These are phyloP conservation scores for Plenodomus lindquistii DNA, from an alignment of 2,329 filamentous ascomycete genomes.

Conservation along the genomic window DNA sequence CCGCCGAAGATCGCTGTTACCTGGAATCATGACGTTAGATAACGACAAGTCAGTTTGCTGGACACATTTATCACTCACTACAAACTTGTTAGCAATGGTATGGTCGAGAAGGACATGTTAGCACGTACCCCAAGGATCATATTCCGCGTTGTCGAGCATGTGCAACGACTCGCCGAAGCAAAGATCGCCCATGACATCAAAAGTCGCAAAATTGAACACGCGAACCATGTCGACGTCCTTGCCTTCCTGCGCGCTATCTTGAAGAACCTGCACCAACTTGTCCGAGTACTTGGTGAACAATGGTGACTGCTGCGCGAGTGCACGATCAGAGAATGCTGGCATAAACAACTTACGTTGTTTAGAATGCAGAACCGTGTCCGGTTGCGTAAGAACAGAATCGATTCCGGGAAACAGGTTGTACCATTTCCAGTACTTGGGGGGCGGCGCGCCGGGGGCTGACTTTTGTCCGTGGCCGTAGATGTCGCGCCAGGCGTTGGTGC, in stretches of 20 bases:
- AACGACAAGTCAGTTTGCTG: no score
- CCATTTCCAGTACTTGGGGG: slow-evolving; percentile 4
- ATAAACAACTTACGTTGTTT: slow-evolving; percentile 14
- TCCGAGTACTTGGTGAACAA: slow-evolving; percentile 44
- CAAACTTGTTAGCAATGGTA: not conserved
- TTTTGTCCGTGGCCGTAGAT: slow-evolving; percentile 23
- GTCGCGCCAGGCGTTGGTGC: slow-evolving; percentile 17
- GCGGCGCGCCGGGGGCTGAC: slow-evolving; percentile 3
- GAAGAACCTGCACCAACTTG: slow-evolving; percentile 40
- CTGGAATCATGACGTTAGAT: no score
- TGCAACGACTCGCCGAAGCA: slow-evolving; percentile 34
- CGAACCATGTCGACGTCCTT: slow-evolving; percentile 26
- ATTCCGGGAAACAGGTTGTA: not conserved
- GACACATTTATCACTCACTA: no score
- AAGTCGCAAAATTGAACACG: slow-evolving; percentile 30
- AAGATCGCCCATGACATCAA: slow-evolving; percentile 39
- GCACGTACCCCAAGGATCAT: slow-evolving; percentile 30
- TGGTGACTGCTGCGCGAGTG: slow-evolving; percentile 39
- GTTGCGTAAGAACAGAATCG: no score
- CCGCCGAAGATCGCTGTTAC: slow-evolving; percentile 7
- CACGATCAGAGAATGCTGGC: slow-evolving; percentile 43
- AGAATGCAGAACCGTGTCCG: no score
- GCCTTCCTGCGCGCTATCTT: slow-evolving; percentile 13
- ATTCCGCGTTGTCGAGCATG: slow-evolving; percentile 26
- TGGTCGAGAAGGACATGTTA: no score